A percentile compares a stretch with the other conserved stretches of the same genome.
Evolutionary conservation across 345 rosid genomes (phyloP).

Genomic region (Pugionium cornutum): DNA sequence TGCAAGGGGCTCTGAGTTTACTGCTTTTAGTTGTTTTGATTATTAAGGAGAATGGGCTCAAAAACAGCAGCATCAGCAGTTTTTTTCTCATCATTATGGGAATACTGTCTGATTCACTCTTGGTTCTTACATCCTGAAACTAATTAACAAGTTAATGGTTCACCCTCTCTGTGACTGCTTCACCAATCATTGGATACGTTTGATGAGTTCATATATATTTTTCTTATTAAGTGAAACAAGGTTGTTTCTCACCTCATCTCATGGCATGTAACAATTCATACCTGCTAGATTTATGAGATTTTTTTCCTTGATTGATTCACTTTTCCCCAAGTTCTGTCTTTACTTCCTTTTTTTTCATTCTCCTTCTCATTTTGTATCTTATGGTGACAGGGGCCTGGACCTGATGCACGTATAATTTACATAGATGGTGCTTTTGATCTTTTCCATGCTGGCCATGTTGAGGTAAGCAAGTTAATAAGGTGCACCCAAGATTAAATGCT

Average conservation of each 20-base stretch:
- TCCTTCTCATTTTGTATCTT: constrained; percentile 19
- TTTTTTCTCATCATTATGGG: background rate
- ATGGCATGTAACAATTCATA: constrained; percentile 8
- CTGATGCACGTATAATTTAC: constrained; percentile 78
- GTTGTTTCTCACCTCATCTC: background rate
- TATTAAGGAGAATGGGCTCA: constrained; percentile 2
- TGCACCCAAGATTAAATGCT: constrained; percentile 6
- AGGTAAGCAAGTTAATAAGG: constrained; percentile 51
- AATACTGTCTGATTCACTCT: background rate
- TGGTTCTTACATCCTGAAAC: background rate
- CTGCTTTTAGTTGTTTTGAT: constrained; percentile 9
- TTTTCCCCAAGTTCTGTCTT: background rate
- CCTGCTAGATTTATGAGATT: constrained; percentile 11
- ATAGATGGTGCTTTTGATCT: constrained; percentile 98
- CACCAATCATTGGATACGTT: constrained; percentile 10
- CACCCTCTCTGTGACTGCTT: background rate
- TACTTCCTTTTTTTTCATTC: background rate
- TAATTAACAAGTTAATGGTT: constrained; percentile 20
- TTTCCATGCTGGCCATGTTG: constrained; percentile 98
- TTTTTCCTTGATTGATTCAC: constrained; percentile 17
- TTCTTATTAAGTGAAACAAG: constrained; percentile 4
- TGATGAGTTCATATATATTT: constrained; percentile 12
- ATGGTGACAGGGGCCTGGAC: constrained; percentile 74
- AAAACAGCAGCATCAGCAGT: background rate
- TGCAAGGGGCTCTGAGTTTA: constrained; percentile 12